Evolutionary conservation across 371 early-diverging fungal species (phyloP), one percentile per base, ranked within the genome.

Genomic region (Actinomortierella wolfii): DNA sequence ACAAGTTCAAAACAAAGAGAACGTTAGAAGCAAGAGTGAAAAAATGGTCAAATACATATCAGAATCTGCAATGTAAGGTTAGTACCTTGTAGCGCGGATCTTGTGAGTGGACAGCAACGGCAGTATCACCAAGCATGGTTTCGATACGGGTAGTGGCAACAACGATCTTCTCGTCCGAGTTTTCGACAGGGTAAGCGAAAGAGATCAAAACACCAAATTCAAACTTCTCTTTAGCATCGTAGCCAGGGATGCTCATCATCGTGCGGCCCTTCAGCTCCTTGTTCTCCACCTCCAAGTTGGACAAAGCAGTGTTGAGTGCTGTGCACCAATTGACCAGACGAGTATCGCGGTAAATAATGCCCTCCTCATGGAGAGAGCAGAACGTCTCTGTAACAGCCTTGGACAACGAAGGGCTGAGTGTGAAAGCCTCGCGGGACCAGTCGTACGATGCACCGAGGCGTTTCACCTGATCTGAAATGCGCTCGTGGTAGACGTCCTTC

Each of bases 91-190:
- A 93, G 47, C 94, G 89, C 59, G 80, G 77, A 68, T 94, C 94
- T 26, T 90, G 61, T 29, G 94, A 91, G 75, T 99, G 95, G 26
- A 97, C 92, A 56, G 97, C 98, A 76, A 99, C 83, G 26, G 97
- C 99, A 15, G 94, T 91, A 83, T 99, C 99, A 68, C 98, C 99
- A 50, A 99, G 83, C 95, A 99, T 99, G 55, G 99, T 99, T 81
- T 99, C 99, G 62, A 98, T 88, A 90, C 99, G 94, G 3, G 99
- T 99, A 20, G 99, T 99, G 23, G 97, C 98, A 45, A 99, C 97
- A 59, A 96, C 81, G 61, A 99, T 83, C 68, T 88, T 88, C 74
- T 97, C 97, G 45, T 87, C 88, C 47, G 89, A 83, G 64, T 83
- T 81, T 76, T 96, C 97, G 20, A 97, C 82, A 55, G 84, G 84